Conservation (phyloP, 2,329 filamentous ascomycete genomes). For the Cucurbitaria berberidis region DNA sequence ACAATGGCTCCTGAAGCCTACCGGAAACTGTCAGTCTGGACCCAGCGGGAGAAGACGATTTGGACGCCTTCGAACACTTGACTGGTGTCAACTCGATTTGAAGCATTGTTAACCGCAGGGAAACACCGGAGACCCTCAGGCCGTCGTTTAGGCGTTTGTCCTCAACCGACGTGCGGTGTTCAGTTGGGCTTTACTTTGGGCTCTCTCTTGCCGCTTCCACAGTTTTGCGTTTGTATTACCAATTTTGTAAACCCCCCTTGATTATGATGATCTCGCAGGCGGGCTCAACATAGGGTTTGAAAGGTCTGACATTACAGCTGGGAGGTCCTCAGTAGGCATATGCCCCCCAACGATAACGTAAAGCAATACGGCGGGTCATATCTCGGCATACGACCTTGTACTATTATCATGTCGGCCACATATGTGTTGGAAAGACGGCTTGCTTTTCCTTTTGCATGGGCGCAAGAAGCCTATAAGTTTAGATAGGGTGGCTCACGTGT, state of each 20-base stretch:
- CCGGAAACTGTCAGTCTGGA: background rate
- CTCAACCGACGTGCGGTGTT: background rate
- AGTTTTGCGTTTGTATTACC: background rate
- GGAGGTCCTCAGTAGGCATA: too few species aligned
- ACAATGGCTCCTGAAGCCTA: background rate
- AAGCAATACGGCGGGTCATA: too few species aligned
- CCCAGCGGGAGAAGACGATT: background rate
- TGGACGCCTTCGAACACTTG: background rate
- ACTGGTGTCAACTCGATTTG: background rate
- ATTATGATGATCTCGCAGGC: too few species aligned
- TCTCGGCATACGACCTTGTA: too few species aligned
- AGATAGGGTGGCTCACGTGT: conserved; percentile 7
- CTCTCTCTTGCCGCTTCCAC: background rate
- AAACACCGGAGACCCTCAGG: background rate
- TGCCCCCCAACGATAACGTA: too few species aligned
- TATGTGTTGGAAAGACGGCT: background rate
- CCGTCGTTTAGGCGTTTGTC: background rate
- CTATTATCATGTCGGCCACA: background rate
- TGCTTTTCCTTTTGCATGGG: conserved; percentile 1
- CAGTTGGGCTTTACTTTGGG: background rate
- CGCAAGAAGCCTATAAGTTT: conserved; percentile 6
- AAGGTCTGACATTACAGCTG: too few species aligned
- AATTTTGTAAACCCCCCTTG: conserved; percentile 2
- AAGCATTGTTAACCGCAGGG: background rate
- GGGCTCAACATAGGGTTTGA: too few species aligned